Conservation (phyloP, 306 rosid species). For the Trifolium repens region DNA sequence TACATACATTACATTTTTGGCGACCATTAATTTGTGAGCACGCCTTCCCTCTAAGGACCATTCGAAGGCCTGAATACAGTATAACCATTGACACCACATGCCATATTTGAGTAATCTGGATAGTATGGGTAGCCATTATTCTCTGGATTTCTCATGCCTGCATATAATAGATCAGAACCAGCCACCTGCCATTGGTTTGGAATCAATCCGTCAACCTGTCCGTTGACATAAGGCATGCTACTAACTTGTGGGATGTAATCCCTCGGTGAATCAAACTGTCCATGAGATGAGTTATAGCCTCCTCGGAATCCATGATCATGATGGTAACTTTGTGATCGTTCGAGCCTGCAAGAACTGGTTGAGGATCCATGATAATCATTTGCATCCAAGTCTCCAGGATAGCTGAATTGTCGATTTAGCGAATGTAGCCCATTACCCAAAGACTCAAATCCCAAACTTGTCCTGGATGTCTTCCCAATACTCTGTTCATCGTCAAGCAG, state of each 20-base stretch:
- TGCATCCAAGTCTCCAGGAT: conserved; percentile 67
- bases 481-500: conserved; percentile 85
- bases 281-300: conserved; percentile 54
- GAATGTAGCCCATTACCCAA: conserved; percentile 54
- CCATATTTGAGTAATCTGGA: conserved; percentile 75
- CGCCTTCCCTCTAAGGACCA: conserved; percentile 65
- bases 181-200: conserved; percentile 79
- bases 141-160: conserved; percentile 64
- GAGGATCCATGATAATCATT: conserved; percentile 69
- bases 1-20: conserved; percentile 67
- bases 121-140: conserved; percentile 67
- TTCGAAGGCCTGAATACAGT: conserved; percentile 80
- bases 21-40: conserved; percentile 47
- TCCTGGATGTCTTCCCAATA: conserved; percentile 48
- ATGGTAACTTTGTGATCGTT: conserved; percentile 80
- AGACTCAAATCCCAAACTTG: conserved; percentile 52
- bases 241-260: conserved; percentile 63
- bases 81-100: conserved; percentile 73
- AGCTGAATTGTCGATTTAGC: conserved; percentile 75
- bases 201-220: conserved; percentile 77
- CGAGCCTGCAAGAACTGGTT: conserved; percentile 78
- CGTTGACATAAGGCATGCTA: conserved; percentile 58
- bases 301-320: conserved; percentile 69
- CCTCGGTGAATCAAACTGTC: conserved; percentile 61
- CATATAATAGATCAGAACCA: conserved; percentile 60